phyloP scores from a whole-genome alignment of 140 eudicot species.

The Artemisia princeps region DNA sequence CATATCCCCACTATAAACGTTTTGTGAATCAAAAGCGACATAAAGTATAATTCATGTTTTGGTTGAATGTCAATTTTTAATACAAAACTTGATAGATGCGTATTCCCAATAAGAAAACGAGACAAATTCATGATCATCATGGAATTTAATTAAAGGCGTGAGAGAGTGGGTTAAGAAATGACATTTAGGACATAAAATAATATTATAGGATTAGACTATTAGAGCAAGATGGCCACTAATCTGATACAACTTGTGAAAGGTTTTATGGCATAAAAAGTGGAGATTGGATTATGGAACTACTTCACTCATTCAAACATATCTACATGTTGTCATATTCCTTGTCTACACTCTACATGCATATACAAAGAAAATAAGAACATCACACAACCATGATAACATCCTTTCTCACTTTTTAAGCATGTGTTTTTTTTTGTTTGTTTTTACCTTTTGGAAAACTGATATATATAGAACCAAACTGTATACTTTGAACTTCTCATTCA shows the following conservation, averaged over 20 bases:
- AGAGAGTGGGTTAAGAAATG: neutral
- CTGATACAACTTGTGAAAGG: neutral
- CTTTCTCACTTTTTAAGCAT: no score
- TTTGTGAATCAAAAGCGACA: neutral
- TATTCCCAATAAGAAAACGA: no score
- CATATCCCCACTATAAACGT: neutral
- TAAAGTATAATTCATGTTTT: neutral
- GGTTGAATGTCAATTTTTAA: neutral
- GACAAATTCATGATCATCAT: no score
- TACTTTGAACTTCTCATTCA: no score
- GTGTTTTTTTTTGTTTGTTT: no score
- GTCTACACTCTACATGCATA: neutral
- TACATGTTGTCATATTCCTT: neutral
- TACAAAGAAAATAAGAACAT: neutral
- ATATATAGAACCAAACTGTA: no score
- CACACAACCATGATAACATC: no score
- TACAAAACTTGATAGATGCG: no score
- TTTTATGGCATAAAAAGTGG: neutral
- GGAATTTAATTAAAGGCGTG: no score
- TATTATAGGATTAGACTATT: neutral
- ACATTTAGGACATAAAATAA: neutral
- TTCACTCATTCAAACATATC: neutral
- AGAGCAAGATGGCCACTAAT: conserved; percentile 1
- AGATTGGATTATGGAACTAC: neutral
- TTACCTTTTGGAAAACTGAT: no score